Evolutionary conservation across 257 asterid genomes (phyloP), one percentile per base, ranked within the genome.

Genomic region (Nemophila menziesii): DNA sequence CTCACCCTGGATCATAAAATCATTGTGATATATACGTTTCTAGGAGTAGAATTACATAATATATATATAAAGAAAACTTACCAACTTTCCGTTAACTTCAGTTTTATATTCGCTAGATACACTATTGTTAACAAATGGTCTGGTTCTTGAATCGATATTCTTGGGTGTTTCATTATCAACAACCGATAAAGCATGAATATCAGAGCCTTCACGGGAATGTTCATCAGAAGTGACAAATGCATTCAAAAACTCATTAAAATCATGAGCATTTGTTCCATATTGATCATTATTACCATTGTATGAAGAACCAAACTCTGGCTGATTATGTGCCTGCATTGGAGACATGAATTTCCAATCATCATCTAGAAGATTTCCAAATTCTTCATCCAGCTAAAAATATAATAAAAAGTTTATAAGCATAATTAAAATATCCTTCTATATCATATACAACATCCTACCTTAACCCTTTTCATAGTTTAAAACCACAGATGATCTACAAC

Each of bases 31-130:
- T n/a, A 41, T 41, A 41, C 18, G 46, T 41, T 20, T 6, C 44
- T 29, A 5, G 36, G n/a, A 29, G 12, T 5, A 29, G 36, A 29
- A 40, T 17, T 22, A n/a, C 6, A 19, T 8, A 18, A 5, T 9
- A 8, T 7, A 2, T n/a, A n/a, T 57, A 39, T 23, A 5, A 7
- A 48, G 64, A 22, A 52, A 21, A 53, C 40, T 65, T 65, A 79
- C 96, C 84, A 58, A 75, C 33, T 38, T 48, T 44, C 68, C 70
- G 22, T 65, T 60, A 49, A 67, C 78, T 63, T 73, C 86, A 2
- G 65, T 68, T 51, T 79, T 94, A 3, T 84, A 79, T 57, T 72
- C 86, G 45, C 79, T 52, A 22, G 57, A 49, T 42, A 51, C 63
- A 48, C 43, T 14, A 34, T 42, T 57, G 46, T 23, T 18, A 6